A percentile compares a stretch with the other conserved stretches of the same genome.
Conservation (phyloP, 2,329 filamentous ascomycete genomes). For the Camptophora hylomeconis region DNA sequence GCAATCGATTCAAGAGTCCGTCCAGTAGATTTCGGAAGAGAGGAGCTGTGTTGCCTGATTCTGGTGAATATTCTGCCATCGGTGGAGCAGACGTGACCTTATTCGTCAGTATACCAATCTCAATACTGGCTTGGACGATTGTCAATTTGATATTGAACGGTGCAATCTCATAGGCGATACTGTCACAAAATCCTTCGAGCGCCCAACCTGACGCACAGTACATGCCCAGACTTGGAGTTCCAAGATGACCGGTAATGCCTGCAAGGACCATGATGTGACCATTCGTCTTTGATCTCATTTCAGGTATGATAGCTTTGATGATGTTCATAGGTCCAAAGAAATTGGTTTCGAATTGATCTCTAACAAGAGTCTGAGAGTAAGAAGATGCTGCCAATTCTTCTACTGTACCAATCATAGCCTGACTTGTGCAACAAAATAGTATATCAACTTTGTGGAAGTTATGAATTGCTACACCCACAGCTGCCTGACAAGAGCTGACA, state of each 20-base stretch:
- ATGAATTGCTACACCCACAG: slow-evolving; percentile 73
- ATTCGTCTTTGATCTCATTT: slow-evolving; percentile 64
- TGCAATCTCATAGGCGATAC: slow-evolving; percentile 86
- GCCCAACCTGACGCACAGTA: slow-evolving; percentile 92
- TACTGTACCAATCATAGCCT: slow-evolving; percentile 79
- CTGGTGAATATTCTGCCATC: slow-evolving; percentile 55
- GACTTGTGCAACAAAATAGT: slow-evolving; percentile 74
- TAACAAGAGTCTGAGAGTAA: slow-evolving; percentile 63
- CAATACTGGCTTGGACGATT: slow-evolving; percentile 89
- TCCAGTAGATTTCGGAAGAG: slow-evolving; percentile 72
- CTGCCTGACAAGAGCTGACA: slow-evolving; percentile 64
- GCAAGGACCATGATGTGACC: slow-evolving; percentile 86
- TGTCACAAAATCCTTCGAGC: slow-evolving; percentile 88
- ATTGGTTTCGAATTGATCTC: slow-evolving; percentile 85
- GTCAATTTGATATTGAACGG: slow-evolving; percentile 96
- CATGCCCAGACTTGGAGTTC: slow-evolving; percentile 79
- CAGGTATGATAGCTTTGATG: slow-evolving; percentile 74
- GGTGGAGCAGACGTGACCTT: slow-evolving; percentile 72
- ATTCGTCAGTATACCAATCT: slow-evolving; percentile 78
- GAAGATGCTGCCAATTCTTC: slow-evolving; percentile 71
- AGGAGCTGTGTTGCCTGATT: slow-evolving; percentile 57
- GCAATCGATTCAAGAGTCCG: slow-evolving; percentile 64
- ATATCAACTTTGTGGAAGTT: slow-evolving; percentile 83
- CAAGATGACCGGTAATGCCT: slow-evolving; percentile 82
- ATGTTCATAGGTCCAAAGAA: slow-evolving; percentile 96